phyloP scores from a whole-genome alignment of 179 eudicot species.

The Spinacia oleracea region DNA sequence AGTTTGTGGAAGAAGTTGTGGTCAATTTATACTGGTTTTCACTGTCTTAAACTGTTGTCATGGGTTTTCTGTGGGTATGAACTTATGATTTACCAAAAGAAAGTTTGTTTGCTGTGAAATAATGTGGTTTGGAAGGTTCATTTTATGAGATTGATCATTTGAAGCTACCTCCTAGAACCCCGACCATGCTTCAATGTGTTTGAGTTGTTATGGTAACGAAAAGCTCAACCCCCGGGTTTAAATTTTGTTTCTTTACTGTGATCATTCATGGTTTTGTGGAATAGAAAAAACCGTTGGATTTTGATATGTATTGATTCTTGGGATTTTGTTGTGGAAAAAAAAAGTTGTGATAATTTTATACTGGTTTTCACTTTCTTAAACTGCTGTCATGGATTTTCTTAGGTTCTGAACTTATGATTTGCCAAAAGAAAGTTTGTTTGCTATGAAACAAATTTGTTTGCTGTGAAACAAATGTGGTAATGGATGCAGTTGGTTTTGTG shows the following conservation, averaged over 20 bases:
- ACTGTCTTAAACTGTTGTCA: background rate
- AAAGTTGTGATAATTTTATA: background rate
- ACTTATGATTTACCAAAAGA: too few species aligned
- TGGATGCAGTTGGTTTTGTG: constrained; percentile 4
- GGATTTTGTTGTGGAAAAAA: background rate
- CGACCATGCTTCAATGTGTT: constrained; percentile 24
- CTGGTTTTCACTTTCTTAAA: background rate
- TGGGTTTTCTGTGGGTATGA: background rate
- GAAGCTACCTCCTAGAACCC: constrained; percentile 30
- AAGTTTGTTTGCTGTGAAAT: background rate
- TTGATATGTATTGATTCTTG: background rate
- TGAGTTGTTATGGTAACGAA: constrained; percentile 36
- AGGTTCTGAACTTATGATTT: background rate
- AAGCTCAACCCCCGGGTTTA: background rate
- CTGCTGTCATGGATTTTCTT: background rate
- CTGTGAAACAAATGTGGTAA: background rate
- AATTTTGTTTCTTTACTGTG: background rate
- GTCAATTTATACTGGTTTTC: background rate
- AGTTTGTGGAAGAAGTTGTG: background rate
- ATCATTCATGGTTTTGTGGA: background rate
- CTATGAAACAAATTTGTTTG: too few species aligned
- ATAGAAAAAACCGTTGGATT: background rate
- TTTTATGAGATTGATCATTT: constrained; percentile 43
- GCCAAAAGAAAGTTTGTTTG: background rate
- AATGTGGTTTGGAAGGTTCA: constrained; percentile 21